Percentiles rank a stretch among this genome's conserved stretches.
Evolutionary conservation across 441 rosid genomes (phyloP).

Genomic region (Biscutella laevigata): DNA sequence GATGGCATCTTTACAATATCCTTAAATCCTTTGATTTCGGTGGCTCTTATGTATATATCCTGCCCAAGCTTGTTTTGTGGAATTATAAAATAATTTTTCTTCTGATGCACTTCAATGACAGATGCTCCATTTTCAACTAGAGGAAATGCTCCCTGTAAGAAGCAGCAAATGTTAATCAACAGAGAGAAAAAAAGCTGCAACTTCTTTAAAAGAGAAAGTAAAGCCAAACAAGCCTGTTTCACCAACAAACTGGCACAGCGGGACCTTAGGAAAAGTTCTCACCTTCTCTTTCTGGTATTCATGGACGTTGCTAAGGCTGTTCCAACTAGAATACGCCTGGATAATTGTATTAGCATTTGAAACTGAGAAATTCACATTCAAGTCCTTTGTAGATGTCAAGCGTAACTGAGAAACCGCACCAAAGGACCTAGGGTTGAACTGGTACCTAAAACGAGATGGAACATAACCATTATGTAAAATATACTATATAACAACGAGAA

Average conservation of each 20-base stretch:
- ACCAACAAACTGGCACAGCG: constrained; percentile 6
- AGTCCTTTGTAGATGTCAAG: constrained; percentile 61
- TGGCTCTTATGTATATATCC: constrained; percentile 77
- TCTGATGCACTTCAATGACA: constrained; percentile 61
- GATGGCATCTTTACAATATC: constrained; percentile 77
- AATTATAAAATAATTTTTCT: constrained; percentile 66
- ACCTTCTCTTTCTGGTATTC: constrained; percentile 46
- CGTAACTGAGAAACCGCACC: constrained; percentile 85
- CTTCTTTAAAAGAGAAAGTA: constrained; percentile 6
- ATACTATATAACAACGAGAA: background rate
- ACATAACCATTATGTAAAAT: constrained; percentile 19
- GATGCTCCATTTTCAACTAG: constrained; percentile 47
- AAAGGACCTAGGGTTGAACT: constrained; percentile 62
- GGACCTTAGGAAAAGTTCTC: constrained; percentile 21
- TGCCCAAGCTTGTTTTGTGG: constrained; percentile 94
- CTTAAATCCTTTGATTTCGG: constrained; percentile 51
- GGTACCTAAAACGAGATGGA: constrained; percentile 55
- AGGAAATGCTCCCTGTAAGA: constrained; percentile 48
- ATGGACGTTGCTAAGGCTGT: constrained; percentile 55
- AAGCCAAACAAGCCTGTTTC: constrained; percentile 11
- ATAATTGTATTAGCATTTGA: constrained; percentile 83
- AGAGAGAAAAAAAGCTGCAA: constrained; percentile 10
- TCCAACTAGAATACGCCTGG: constrained; percentile 99
- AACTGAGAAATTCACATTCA: constrained; percentile 80
- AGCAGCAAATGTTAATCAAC: constrained; percentile 12